Evolutionary conservation across 163 green algal species (phyloP), one percentile per base, ranked within the genome.

Genomic region (Chloromonas sp.): DNA sequence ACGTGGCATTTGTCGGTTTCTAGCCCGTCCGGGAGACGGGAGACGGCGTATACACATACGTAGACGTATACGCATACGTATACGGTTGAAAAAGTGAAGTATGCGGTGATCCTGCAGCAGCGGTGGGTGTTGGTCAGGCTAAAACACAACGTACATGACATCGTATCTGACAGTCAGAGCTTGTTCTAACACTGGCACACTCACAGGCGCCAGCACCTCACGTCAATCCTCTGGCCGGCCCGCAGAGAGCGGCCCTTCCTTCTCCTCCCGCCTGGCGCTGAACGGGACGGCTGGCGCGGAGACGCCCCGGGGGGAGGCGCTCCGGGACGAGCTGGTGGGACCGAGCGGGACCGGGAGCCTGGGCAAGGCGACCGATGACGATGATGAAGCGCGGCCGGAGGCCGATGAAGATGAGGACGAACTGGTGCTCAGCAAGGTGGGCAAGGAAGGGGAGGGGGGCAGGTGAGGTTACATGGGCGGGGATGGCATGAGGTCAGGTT

Each of bases 321-420:
- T 5, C 5, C 5, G 8, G 66, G 8, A 15, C 8, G 5, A 8
- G 66, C 3, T 74, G 66, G 8, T 74, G 66, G 8, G 66, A 8
- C 5, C 8, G 66, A n/a, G 66, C 8, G 66, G 66, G 66, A 74
- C 66, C 5, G 66, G 66, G 66, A 74, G 66, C 5, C 5, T 8
- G 66, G 66, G 66, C n/a, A n/a, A n/a, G 66, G 66, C 66, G 66
- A 74, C 5, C 2, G 71, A 79, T 11, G 58, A n/a, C 5, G 60
- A 36, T 59, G 76, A 60, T 60, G 60, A 78, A 58, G 71, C 0
- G 60, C 3, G 59, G n/a, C 59, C 57, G 58, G 58, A 59, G 70
- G 70, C 11, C 58, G 14, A 60, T 11, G 82, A 70, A 14, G 88
- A 92, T n/a, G 90, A 92, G 61, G 92, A 96, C 15, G 89, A 91